These are phyloP conservation scores for Lobosporangium transversale DNA, from an alignment of 192 early-diverging fungal species.

Conservation along the genomic window DNA sequence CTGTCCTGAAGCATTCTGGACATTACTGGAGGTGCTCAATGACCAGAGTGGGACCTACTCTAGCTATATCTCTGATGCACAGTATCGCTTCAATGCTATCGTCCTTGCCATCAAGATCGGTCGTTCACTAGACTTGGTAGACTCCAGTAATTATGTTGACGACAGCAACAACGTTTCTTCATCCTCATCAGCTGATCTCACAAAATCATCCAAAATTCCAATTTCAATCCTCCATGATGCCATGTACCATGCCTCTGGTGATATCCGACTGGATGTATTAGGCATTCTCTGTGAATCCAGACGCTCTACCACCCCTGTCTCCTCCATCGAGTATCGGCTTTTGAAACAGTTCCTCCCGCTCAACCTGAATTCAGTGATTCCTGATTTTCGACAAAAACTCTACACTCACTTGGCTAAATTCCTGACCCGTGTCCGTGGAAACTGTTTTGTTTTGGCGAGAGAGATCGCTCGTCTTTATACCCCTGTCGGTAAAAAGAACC, in stretches of 20 bases:
- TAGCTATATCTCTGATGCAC: conserved; percentile 36
- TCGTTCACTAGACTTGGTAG: conserved; percentile 65
- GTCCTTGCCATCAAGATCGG: conserved; percentile 67
- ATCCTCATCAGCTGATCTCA: background rate
- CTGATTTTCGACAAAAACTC: conserved; percentile 86
- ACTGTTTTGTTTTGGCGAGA: conserved; percentile 53
- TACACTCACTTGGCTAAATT: conserved; percentile 68
- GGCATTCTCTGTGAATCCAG: conserved; percentile 85
- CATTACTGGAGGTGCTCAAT: conserved; percentile 52
- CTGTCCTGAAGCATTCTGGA: conserved; percentile 57
- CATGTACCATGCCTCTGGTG: conserved; percentile 75
- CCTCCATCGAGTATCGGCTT: conserved; percentile 68
- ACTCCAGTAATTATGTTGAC: conserved; percentile 52
- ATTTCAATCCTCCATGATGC: conserved; percentile 65
- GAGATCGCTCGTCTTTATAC: conserved; percentile 40
- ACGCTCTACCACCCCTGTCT: conserved; percentile 70
- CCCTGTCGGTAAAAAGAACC: conserved; percentile 20
- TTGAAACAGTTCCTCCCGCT: conserved; percentile 74
- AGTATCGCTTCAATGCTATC: conserved; percentile 69
- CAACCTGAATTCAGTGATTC: conserved; percentile 76
- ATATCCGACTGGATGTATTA: conserved; percentile 80
- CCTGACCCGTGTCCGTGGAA: conserved; percentile 68
- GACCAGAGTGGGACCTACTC: conserved; percentile 9
- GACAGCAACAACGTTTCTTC: background rate
- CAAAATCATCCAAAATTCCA: conserved; percentile 30